Conservation (phyloP, 805 yeast genomes). For the Candida wancherniae region DNA sequence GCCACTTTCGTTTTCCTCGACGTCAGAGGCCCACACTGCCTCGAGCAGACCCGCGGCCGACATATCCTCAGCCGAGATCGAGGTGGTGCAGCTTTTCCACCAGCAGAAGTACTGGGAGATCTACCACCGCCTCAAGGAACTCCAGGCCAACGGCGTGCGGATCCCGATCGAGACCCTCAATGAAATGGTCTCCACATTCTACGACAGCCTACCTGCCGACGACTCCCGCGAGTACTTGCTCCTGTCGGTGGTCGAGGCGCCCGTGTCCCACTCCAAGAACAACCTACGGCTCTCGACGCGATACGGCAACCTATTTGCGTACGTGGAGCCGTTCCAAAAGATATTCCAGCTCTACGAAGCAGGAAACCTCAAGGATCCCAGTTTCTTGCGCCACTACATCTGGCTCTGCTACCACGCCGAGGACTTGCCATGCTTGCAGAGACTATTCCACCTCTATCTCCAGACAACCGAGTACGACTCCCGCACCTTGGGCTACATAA, state of each 20-base stretch:
- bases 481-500: slow-evolving; percentile 23
- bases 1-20: too few relatives aligned
- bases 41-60: too few relatives aligned
- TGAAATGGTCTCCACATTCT: slow-evolving; percentile 13
- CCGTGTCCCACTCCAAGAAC: slow-evolving; percentile 8
- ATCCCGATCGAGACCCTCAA: slow-evolving; percentile 10
- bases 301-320: slow-evolving; percentile 11
- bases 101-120: slow-evolving; percentile 8
- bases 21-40: too few relatives aligned
- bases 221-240: slow-evolving; percentile 8
- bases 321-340: slow-evolving; percentile 21
- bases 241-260: slow-evolving; percentile 12
- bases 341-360: slow-evolving; percentile 19
- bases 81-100: slow-evolving; percentile 13
- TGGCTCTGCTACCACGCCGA: slow-evolving; percentile 36
- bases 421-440: slow-evolving; percentile 23
- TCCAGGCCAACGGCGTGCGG: slow-evolving; percentile 4
- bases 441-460: slow-evolving; percentile 20
- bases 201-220: slow-evolving; percentile 12
- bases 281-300: slow-evolving; percentile 9
- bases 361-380: slow-evolving; percentile 8
- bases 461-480: slow-evolving; percentile 19
- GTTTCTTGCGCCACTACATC: slow-evolving; percentile 23
- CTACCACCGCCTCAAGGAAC: slow-evolving; percentile 8
- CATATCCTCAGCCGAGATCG: slow-evolving; percentile 10